These are phyloP conservation scores for Boletales sp. DNA, from an alignment of 768 basidiomycete species.

Conservation along the genomic window DNA sequence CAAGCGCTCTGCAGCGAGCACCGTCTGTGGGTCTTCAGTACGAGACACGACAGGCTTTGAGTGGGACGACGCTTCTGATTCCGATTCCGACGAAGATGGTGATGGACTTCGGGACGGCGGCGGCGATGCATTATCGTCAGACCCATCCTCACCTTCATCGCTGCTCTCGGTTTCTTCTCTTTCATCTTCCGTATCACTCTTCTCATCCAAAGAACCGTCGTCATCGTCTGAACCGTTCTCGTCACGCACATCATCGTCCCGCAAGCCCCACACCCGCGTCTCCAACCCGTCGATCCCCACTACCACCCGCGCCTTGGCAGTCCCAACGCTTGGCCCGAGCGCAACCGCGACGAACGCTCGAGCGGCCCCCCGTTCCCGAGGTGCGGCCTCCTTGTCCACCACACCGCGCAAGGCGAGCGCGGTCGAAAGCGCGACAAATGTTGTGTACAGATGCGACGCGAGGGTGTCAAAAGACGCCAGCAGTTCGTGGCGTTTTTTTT, in stretches of 20 bases:
- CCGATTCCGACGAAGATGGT: constrained; percentile 19
- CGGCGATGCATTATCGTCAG: constrained; percentile 11
- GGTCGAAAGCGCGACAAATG: constrained; percentile 68
- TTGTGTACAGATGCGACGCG: constrained; percentile 68
- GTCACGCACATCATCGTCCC: constrained; percentile 28
- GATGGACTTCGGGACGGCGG: constrained; percentile 27
- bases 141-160: background rate
- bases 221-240: background rate
- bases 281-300: constrained; percentile 65
- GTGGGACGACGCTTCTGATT: background rate
- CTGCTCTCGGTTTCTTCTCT: constrained; percentile 11
- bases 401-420: constrained; percentile 46
- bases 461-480: constrained; percentile 67
- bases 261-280: constrained; percentile 33
- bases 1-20: constrained; percentile 37
- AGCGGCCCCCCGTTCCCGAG: constrained; percentile 6
- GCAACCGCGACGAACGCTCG: constrained; percentile 59
- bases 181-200: constrained; percentile 1
- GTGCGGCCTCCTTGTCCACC: background rate
- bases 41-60: background rate
- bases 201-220: background rate
- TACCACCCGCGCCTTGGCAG: constrained; percentile 59
- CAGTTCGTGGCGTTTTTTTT: constrained; percentile 60
- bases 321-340: constrained; percentile 61
- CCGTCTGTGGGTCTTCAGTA: constrained; percentile 32